A percentile compares a stretch with the other conserved stretches of the same genome.
Evolutionary conservation across 148 eudicot genomes (phyloP).

Genomic region (Gaultheria prostrata): DNA sequence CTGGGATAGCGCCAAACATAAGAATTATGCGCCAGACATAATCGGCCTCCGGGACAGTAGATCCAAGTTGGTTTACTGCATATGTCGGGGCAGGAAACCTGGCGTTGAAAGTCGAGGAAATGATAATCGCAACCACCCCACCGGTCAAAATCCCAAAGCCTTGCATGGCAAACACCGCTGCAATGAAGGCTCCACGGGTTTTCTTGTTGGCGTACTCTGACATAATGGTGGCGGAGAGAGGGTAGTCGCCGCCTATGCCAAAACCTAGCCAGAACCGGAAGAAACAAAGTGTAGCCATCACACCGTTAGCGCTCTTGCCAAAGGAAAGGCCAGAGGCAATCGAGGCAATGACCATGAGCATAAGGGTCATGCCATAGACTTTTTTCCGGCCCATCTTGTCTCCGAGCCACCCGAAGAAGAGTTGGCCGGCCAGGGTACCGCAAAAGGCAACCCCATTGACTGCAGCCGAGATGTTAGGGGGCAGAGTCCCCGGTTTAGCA

Average conservation of each 20-base stretch:
- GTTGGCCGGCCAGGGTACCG: constrained; percentile 60
- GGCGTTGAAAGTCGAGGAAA: constrained; percentile 36
- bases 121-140: constrained; percentile 49
- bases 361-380: constrained; percentile 58
- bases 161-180: constrained; percentile 67
- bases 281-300: constrained; percentile 54
- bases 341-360: constrained; percentile 53
- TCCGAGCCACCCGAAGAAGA: constrained; percentile 72
- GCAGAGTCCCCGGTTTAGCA: constrained; percentile 46
- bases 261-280: constrained; percentile 69
- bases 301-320: constrained; percentile 35
- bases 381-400: constrained; percentile 62
- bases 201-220: constrained; percentile 64
- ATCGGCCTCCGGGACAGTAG: constrained; percentile 48
- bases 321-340: constrained; percentile 60
- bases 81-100: constrained; percentile 41
- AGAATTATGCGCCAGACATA: constrained; percentile 55
- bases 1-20: constrained; percentile 54
- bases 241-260: constrained; percentile 65
- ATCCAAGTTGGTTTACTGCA: constrained; percentile 20
- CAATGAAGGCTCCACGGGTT: constrained; percentile 63
- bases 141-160: constrained; percentile 62
- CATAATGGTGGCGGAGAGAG: constrained; percentile 68
- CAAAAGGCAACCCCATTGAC: constrained; percentile 58
- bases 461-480: constrained; percentile 47